phyloP scores from a whole-genome alignment of 495 filamentous ascomycete species.

The Choiromyces venosus region DNA sequence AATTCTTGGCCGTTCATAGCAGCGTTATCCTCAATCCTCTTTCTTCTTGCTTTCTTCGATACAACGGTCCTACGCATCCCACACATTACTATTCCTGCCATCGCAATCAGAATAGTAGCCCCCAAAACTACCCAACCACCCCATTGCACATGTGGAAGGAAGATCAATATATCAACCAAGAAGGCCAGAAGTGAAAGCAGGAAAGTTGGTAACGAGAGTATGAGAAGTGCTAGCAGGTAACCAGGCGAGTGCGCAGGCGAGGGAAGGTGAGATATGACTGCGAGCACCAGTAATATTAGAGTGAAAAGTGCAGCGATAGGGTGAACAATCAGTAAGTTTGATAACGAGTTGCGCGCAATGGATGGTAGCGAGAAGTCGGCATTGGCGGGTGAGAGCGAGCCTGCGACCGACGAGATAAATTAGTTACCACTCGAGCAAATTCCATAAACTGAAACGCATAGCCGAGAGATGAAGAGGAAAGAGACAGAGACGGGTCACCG shows the following conservation, averaged over 20 bases:
- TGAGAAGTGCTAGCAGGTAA: conserved; percentile 76
- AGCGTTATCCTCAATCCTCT: conserved; percentile 82
- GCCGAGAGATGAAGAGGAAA: neutral
- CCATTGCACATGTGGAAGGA: conserved; percentile 90
- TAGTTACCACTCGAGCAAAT: conserved; percentile 10
- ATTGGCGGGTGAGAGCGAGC: conserved; percentile 44
- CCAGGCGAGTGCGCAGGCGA: conserved; percentile 86
- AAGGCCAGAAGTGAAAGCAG: conserved; percentile 82
- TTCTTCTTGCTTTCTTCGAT: conserved; percentile 82
- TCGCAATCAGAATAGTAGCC: conserved; percentile 77
- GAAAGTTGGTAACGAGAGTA: conserved; percentile 77
- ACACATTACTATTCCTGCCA: conserved; percentile 81
- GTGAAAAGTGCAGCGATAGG: conserved; percentile 83
- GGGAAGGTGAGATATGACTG: conserved; percentile 78
- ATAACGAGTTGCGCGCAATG: conserved; percentile 72
- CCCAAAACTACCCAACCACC: conserved; percentile 92
- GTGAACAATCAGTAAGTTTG: conserved; percentile 85
- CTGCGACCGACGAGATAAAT: conserved; percentile 46
- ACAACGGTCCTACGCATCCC: conserved; percentile 96
- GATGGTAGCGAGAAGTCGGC: conserved; percentile 68
- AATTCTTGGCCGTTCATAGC: conserved; percentile 94
- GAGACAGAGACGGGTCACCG: neutral
- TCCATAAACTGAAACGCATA: neutral
- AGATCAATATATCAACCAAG: conserved; percentile 89
- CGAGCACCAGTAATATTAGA: conserved; percentile 73